These are phyloP conservation scores for Sugiyamaella lignohabitans DNA, from an alignment of 805 yeast species.

Conservation along the genomic window DNA sequence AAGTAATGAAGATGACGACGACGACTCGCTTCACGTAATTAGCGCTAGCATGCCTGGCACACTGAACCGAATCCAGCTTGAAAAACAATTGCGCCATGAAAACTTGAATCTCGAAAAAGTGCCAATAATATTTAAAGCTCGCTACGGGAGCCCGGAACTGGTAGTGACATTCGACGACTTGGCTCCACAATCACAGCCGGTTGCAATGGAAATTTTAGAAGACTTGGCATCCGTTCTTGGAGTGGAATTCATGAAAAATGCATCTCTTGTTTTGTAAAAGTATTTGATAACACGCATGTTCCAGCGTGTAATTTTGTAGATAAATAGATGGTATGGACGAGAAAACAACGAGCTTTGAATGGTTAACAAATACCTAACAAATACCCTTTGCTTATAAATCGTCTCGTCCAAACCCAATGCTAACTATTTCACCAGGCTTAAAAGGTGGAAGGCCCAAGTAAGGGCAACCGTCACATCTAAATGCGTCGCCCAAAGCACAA, in stretches of 20 bases:
- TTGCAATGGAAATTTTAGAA: conserved; percentile 1
- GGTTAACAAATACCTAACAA: too few species aligned
- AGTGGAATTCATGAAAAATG: conserved; percentile 1
- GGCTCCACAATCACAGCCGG: neutral
- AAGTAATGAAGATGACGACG: neutral
- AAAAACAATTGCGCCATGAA: neutral
- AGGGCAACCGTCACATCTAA: conserved; percentile 98
- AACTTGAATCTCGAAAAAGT: neutral
- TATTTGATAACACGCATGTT: neutral
- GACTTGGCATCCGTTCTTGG: conserved; percentile 5
- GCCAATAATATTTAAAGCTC: neutral
- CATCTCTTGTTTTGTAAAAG: neutral
- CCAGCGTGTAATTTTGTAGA: neutral
- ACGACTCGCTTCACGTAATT: conserved; percentile 1
- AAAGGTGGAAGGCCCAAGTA: conserved; percentile 95
- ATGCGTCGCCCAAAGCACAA: conserved; percentile 96
- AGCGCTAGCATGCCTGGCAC: conserved; percentile 14
- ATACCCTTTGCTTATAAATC: too few species aligned
- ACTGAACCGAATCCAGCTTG: conserved; percentile 1
- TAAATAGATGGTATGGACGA: neutral
- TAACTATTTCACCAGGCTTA: conserved; percentile 91
- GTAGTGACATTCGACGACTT: neutral
- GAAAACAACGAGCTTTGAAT: neutral
- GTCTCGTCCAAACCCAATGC: conserved; percentile 63
- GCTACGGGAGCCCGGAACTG: neutral